Evolutionary conservation across 108 stramenopile genomes (phyloP).

Genomic region (Schizochytrium sp.): DNA sequence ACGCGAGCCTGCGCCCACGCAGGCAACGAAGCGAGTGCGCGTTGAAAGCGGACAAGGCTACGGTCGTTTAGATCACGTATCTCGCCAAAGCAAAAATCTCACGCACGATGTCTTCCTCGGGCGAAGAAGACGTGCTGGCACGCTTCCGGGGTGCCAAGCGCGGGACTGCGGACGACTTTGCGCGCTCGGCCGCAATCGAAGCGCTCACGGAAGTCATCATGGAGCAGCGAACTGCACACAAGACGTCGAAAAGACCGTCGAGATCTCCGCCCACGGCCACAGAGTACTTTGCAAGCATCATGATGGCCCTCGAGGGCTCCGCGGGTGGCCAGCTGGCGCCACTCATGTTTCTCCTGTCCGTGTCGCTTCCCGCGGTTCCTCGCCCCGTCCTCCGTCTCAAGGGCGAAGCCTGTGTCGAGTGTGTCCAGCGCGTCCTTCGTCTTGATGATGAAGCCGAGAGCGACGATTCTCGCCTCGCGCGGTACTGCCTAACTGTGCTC

Average conservation of each 20-base stretch:
- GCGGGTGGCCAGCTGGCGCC: not conserved
- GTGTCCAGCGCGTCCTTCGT: not conserved
- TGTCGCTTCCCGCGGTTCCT: not conserved
- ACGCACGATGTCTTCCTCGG: not conserved
- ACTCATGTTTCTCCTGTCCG: not conserved
- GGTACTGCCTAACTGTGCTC: not conserved
- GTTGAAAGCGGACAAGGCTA: too few relatives aligned
- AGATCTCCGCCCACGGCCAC: not conserved
- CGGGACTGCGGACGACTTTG: not conserved
- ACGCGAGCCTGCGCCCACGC: too few relatives aligned
- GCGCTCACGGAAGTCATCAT: not conserved
- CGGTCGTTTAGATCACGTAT: too few relatives aligned
- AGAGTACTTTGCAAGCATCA: conserved; percentile 16
- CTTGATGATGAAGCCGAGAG: not conserved
- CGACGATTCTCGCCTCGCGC: not conserved
- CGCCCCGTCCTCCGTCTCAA: not conserved
- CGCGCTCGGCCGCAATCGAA: not conserved
- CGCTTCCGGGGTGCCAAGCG: not conserved
- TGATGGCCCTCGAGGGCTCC: not conserved
- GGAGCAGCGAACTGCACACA: not conserved
- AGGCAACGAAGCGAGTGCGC: too few relatives aligned
- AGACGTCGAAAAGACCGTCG: not conserved
- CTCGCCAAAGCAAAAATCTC: too few relatives aligned
- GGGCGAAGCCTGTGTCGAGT: not conserved
- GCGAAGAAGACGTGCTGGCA: not conserved